phyloP scores from a whole-genome alignment of 169 alveolate species.

The Perkinsus marinus region DNA sequence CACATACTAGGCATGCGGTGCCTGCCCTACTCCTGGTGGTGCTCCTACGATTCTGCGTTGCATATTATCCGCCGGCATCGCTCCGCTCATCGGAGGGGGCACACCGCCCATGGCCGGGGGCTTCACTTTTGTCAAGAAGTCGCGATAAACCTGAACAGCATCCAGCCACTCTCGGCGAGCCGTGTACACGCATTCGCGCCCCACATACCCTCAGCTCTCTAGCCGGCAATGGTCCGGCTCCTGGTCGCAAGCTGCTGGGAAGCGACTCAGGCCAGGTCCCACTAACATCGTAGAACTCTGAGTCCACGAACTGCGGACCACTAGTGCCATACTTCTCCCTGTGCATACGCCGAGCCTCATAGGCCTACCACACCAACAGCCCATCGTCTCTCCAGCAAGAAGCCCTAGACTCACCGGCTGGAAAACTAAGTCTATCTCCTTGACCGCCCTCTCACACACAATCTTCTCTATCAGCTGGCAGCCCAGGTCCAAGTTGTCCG shows the following conservation, averaged over 20 bases:
- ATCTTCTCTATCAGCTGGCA: slow-evolving; percentile 79
- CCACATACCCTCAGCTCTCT: background rate
- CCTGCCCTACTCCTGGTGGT: background rate
- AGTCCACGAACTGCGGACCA: background rate
- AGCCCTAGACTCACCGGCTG: background rate
- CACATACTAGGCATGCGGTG: background rate
- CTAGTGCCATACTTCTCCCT: background rate
- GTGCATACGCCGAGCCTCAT: background rate
- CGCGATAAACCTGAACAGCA: background rate
- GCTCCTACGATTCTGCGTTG: background rate
- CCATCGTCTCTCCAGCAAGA: background rate
- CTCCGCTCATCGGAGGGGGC: background rate
- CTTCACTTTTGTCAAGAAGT: background rate
- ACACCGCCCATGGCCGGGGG: background rate
- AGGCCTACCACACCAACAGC: background rate
- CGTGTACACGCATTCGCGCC: background rate
- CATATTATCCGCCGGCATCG: background rate
- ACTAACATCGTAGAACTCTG: background rate
- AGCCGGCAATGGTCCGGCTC: background rate
- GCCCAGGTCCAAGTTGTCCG: slow-evolving; percentile 84
- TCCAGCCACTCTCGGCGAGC: background rate
- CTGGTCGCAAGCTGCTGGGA: background rate
- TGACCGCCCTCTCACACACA: slow-evolving; percentile 78
- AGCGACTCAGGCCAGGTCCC: background rate
- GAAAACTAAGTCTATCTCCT: slow-evolving; percentile 51